Conservation (phyloP, 2,329 filamentous ascomycete species). For the Eurotiales sp. region DNA sequence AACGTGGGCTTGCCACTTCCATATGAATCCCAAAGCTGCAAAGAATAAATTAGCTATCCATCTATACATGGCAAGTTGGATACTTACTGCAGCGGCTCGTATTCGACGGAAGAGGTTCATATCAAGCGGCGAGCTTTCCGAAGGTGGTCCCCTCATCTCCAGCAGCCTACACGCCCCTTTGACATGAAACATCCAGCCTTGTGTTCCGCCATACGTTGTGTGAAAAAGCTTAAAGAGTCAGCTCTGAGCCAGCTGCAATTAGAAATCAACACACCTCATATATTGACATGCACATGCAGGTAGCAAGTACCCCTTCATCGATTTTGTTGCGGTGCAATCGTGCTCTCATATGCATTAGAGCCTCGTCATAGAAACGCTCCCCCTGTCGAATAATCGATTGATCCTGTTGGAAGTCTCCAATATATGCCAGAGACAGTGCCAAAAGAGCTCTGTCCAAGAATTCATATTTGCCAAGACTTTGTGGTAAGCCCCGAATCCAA, state of each 20-base stretch:
- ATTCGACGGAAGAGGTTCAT: constrained; percentile 16
- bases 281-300: constrained; percentile 14
- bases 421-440: constrained; percentile 13
- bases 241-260: neutral
- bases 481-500: constrained; percentile 10
- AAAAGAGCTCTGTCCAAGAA: constrained; percentile 12
- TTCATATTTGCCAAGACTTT: constrained; percentile 10
- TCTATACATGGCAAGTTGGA: neutral
- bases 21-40: constrained; percentile 13
- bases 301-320: constrained; percentile 12
- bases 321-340: constrained; percentile 8
- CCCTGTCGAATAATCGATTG: constrained; percentile 7
- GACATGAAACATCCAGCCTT: constrained; percentile 16
- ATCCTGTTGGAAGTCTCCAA: constrained; percentile 11
- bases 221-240: constrained; percentile 8
- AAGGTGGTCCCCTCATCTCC: constrained; percentile 12
- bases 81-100: constrained; percentile 14
- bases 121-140: constrained; percentile 11
- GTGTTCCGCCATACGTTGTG: constrained; percentile 9
- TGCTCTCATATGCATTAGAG: constrained; percentile 10
- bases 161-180: constrained; percentile 14
- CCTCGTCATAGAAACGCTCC: constrained; percentile 7
- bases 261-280: constrained; percentile 10
- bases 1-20: constrained; percentile 13
- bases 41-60: neutral